Percentiles rank a stretch among this genome's conserved stretches.
These are phyloP conservation scores for Stachybotrys echinatus DNA, from an alignment of 2,329 filamentous ascomycete species.

Conservation along the genomic window DNA sequence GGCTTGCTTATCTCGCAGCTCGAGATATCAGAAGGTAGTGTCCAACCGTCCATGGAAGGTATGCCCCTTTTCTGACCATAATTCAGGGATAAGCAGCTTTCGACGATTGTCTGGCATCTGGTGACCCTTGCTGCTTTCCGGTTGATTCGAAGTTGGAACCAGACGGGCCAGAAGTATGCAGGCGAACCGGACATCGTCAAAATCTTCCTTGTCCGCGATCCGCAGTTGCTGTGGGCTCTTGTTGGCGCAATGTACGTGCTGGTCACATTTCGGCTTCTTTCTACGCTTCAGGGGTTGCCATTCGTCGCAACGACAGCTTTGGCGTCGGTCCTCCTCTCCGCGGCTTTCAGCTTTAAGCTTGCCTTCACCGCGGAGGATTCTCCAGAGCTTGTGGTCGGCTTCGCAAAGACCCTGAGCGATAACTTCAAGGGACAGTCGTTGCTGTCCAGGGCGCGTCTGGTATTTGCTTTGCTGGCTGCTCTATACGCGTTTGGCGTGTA, in stretches of 20 bases:
- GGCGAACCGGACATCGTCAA: slow-evolving; percentile 86
- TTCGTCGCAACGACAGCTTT: slow-evolving; percentile 33
- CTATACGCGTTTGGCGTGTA: slow-evolving; percentile 32
- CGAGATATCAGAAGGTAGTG: slow-evolving; percentile 37
- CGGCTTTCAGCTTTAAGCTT: slow-evolving; percentile 79
- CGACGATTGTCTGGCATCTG: slow-evolving; percentile 24
- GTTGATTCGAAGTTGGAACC: slow-evolving; percentile 79
- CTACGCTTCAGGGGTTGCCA: slow-evolving; percentile 35
- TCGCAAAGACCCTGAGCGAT: slow-evolving; percentile 33
- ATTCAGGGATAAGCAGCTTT: slow-evolving; percentile 17
- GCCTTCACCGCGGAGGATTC: slow-evolving; percentile 84
- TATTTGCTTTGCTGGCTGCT: slow-evolving; percentile 42
- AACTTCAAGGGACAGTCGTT: slow-evolving; percentile 38
- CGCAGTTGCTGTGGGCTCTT: slow-evolving; percentile 67
- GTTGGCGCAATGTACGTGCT: slow-evolving; percentile 65
- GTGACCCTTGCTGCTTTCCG: slow-evolving; percentile 58
- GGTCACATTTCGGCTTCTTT: slow-evolving; percentile 41
- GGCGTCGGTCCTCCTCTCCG: slow-evolving; percentile 36
- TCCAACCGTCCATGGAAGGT: neutral
- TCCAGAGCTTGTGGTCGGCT: slow-evolving; percentile 66
- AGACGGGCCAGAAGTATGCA: slow-evolving; percentile 93
- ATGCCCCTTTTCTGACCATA: neutral
- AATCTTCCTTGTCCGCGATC: slow-evolving; percentile 58
- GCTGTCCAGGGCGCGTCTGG: slow-evolving; percentile 41
- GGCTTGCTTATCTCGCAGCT: slow-evolving; percentile 53